phyloP scores from a whole-genome alignment of 2,329 filamentous ascomycete genomes.

The Botryosphaeria agaves region DNA sequence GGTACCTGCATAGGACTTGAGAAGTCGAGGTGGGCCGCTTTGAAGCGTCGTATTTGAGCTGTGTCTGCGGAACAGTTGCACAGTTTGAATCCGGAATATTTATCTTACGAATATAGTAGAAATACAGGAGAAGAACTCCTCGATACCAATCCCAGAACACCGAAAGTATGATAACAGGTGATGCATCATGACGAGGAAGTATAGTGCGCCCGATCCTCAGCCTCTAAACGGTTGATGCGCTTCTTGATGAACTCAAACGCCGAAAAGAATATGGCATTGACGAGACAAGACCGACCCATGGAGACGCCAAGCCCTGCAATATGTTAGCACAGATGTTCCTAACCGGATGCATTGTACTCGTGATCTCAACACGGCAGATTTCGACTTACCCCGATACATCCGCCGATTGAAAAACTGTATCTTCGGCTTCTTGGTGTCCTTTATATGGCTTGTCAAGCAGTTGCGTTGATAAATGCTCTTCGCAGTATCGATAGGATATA shows the following conservation, averaged over 20 bases:
- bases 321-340: not conserved
- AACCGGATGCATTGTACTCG: not conserved
- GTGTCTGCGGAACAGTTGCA: too few species aligned
- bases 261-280: constrained; percentile 83
- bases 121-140: too few species aligned
- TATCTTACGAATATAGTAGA: too few species aligned
- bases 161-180: too few species aligned
- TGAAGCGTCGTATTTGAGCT: too few species aligned
- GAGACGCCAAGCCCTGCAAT: constrained; percentile 50
- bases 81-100: too few species aligned
- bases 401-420: constrained; percentile 61
- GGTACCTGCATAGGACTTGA: too few species aligned
- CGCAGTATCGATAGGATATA: constrained; percentile 54
- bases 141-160: too few species aligned
- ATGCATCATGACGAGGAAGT: too few species aligned
- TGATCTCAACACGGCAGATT: not conserved
- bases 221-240: constrained; percentile 25
- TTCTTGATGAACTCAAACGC: constrained; percentile 70
- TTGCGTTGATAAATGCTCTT: constrained; percentile 79
- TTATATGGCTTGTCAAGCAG: constrained; percentile 50
- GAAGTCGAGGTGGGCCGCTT: too few species aligned
- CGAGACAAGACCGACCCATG: constrained; percentile 63
- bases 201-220: too few species aligned
- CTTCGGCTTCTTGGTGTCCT: constrained; percentile 39
- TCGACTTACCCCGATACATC: constrained; percentile 53